Evolutionary conservation across 257 asterid species (phyloP).

Genomic region (Rubia yunnanensis): DNA sequence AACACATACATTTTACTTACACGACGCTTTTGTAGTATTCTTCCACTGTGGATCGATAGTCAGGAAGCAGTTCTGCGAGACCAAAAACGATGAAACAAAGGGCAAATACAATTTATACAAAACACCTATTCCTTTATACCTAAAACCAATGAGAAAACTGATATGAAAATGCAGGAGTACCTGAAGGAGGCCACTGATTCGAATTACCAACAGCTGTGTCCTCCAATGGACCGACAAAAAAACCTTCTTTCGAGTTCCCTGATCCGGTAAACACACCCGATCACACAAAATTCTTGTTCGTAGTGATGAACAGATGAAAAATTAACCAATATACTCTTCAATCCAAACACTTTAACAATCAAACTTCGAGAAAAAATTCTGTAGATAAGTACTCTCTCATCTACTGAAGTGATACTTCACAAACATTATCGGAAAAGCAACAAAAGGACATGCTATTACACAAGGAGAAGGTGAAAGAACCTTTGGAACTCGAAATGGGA

Average conservation of each 20-base stretch:
- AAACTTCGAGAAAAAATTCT: background rate
- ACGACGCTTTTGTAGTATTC: conserved; percentile 30
- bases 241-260: conserved; percentile 58
- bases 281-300: background rate
- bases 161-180: conserved; percentile 12
- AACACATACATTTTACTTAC: conserved; percentile 25
- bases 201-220: conserved; percentile 12
- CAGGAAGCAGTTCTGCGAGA: conserved; percentile 33
- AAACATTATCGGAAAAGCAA: background rate
- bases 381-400: background rate
- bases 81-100: background rate
- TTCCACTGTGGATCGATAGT: conserved; percentile 48
- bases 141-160: background rate
- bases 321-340: background rate
- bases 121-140: background rate
- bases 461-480: conserved; percentile 10
- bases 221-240: conserved; percentile 43
- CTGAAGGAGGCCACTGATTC: conserved; percentile 62
- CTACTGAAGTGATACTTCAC: background rate
- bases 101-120: too few species aligned
- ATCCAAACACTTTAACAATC: too few species aligned
- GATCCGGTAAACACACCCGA: conserved; percentile 5
- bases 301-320: background rate
- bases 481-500: conserved; percentile 29
- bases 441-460: background rate